phyloP scores from a whole-genome alignment of 768 basidiomycete species.

The Podaxis pistillaris region DNA sequence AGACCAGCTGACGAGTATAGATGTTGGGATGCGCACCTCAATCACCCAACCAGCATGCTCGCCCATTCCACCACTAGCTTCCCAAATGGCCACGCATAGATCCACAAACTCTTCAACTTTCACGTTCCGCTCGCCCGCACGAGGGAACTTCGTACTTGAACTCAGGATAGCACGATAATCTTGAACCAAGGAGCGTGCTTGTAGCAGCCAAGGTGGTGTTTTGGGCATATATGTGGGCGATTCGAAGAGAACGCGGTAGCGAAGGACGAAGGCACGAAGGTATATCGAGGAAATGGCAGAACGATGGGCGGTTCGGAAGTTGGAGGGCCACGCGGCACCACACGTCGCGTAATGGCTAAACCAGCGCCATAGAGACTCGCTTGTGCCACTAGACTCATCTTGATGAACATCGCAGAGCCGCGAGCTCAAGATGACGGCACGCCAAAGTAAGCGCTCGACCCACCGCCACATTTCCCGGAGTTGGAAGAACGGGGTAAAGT shows the following conservation, averaged over 20 bases:
- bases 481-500: conserved; percentile 55
- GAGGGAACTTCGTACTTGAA: conserved; percentile 73
- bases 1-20: conserved; percentile 2
- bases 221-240: conserved; percentile 20
- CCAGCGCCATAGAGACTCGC: conserved; percentile 57
- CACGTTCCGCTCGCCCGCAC: conserved; percentile 74
- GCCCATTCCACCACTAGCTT: conserved; percentile 61
- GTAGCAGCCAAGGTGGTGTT: conserved; percentile 58
- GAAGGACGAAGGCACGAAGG: conserved; percentile 67
- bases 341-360: conserved; percentile 59
- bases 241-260: conserved; percentile 26
- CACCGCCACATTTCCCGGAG: conserved; percentile 88
- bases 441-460: conserved; percentile 79
- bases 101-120: conserved; percentile 86
- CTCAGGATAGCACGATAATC: conserved; percentile 71
- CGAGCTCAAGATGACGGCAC: conserved; percentile 69
- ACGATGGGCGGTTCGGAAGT: conserved; percentile 76
- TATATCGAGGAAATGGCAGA: conserved; percentile 69
- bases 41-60: conserved; percentile 75
- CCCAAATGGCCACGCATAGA: conserved; percentile 79
- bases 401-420: conserved; percentile 38
- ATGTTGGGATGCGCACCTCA: conserved; percentile 53
- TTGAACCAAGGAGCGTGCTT: conserved; percentile 63
- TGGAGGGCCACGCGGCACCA: conserved; percentile 72
- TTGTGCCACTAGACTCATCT: conserved; percentile 22